Percentiles rank a stretch among this genome's conserved stretches.
phyloP scores from a whole-genome alignment of 1,139 yeast species.

The Torulaspora globosa region DNA sequence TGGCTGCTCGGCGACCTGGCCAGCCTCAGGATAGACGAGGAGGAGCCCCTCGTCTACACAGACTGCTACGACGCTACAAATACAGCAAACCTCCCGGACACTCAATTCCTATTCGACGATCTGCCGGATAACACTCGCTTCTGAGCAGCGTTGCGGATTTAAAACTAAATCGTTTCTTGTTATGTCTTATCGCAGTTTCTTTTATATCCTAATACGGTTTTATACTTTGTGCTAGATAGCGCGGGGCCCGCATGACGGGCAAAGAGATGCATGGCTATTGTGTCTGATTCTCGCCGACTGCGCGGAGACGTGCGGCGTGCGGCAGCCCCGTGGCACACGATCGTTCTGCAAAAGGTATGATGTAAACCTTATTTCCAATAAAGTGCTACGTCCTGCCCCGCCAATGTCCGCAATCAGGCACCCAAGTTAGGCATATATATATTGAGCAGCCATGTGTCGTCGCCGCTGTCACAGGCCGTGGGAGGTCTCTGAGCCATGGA shows the following conservation, averaged over 20 bases:
- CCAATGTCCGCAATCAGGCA: not conserved
- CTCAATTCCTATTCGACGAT: conserved; percentile 18
- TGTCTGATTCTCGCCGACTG: too few relatives aligned
- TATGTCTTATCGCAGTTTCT: not conserved
- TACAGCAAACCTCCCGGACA: conserved; percentile 9
- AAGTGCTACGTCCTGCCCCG: not conserved
- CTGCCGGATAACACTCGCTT: conserved; percentile 3
- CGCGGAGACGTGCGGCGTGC: too few relatives aligned
- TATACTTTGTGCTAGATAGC: not conserved
- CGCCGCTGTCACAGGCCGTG: too few relatives aligned
- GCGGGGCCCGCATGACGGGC: too few relatives aligned
- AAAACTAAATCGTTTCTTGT: not conserved
- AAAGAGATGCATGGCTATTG: too few relatives aligned
- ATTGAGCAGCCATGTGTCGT: too few relatives aligned
- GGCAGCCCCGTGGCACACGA: too few relatives aligned
- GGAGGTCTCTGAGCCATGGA: too few relatives aligned
- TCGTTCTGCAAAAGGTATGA: too few relatives aligned
- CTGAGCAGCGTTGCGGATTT: too few relatives aligned
- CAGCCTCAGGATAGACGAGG: conserved; percentile 19
- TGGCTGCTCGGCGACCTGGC: conserved; percentile 14
- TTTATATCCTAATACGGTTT: not conserved
- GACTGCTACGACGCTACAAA: not conserved
- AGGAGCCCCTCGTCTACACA: conserved; percentile 10
- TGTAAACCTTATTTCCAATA: not conserved
- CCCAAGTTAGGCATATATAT: too few relatives aligned